Conservation (phyloP, 1,139 yeast species). For the Trichomonascaceae sp. region DNA sequence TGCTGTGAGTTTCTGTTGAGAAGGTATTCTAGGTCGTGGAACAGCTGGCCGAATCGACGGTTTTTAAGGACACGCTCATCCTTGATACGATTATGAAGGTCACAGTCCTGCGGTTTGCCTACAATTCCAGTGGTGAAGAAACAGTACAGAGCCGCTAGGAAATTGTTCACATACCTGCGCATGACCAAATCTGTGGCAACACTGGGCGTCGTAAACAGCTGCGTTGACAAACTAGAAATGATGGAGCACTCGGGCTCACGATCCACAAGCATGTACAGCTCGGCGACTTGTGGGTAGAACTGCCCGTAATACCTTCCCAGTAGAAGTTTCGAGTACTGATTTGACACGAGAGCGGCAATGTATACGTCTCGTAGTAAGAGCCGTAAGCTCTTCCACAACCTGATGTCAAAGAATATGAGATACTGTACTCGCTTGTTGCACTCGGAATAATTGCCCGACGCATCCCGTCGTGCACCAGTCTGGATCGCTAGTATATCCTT, state of each 20-base stretch:
- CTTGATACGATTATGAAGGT: slow-evolving; percentile 21
- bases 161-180: slow-evolving; percentile 58
- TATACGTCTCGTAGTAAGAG: slow-evolving; percentile 51
- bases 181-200: slow-evolving; percentile 57
- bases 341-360: slow-evolving; percentile 57
- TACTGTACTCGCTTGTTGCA: slow-evolving; percentile 61
- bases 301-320: slow-evolving; percentile 74
- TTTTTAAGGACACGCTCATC: slow-evolving; percentile 41
- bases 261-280: slow-evolving; percentile 55
- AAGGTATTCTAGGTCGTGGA: slow-evolving; percentile 72
- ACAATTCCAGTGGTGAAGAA: slow-evolving; percentile 49
- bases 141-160: slow-evolving; percentile 54
- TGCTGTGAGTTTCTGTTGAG: slow-evolving; percentile 55
- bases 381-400: slow-evolving; percentile 63
- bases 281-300: slow-evolving; percentile 66
- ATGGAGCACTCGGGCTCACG: slow-evolving; percentile 76
- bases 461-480: neutral
- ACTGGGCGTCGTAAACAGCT: slow-evolving; percentile 73
- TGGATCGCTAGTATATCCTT: neutral
- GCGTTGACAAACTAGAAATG: slow-evolving; percentile 67
- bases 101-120: slow-evolving; percentile 34
- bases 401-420: slow-evolving; percentile 51
- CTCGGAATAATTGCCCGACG: too few species aligned
- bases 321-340: slow-evolving; percentile 42
- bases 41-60: slow-evolving; percentile 72